Percentiles rank a stretch among this genome's conserved stretches.
These are phyloP conservation scores for Aspergillus sp. DNA, from an alignment of 2,329 filamentous ascomycete species.

Conservation along the genomic window DNA sequence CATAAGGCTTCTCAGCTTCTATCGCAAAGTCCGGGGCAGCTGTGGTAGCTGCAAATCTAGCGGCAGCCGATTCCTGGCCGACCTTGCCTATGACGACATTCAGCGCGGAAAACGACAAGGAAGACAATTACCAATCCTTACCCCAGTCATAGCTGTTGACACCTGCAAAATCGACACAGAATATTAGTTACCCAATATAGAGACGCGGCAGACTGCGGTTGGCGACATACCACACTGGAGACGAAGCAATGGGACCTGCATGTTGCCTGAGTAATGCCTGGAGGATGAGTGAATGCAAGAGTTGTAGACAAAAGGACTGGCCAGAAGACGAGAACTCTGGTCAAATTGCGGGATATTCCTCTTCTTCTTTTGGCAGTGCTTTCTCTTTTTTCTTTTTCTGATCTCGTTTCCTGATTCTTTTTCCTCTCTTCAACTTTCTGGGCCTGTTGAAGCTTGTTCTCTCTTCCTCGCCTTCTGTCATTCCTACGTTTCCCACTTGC, in stretches of 20 bases:
- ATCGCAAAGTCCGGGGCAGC: slow-evolving; percentile 66
- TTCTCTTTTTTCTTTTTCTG: background rate
- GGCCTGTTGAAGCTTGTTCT: background rate
- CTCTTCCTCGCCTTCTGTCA: background rate
- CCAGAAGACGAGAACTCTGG: background rate
- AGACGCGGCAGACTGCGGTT: too few species aligned
- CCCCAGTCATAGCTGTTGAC: slow-evolving; percentile 99
- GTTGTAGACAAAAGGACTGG: slow-evolving; percentile 1
- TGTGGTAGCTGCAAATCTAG: slow-evolving; percentile 80
- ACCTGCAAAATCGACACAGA: slow-evolving; percentile 43
- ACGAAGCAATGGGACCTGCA: slow-evolving; percentile 76
- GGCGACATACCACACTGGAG: slow-evolving; percentile 51
- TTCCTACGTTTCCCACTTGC: slow-evolving; percentile 1
- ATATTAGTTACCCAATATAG: background rate
- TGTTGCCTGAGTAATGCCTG: slow-evolving; percentile 21
- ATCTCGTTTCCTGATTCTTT: background rate
- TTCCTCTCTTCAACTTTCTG: background rate
- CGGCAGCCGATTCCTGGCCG: slow-evolving; percentile 77
- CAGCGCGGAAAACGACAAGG: slow-evolving; percentile 17
- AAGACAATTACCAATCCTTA: slow-evolving; percentile 33
- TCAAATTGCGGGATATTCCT: background rate
- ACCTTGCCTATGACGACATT: slow-evolving; percentile 59
- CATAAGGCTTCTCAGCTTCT: slow-evolving; percentile 82
- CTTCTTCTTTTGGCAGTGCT: background rate
- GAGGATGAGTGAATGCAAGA: background rate